Evolutionary conservation across 148 eudicot species (phyloP).

Genomic region (Rhododendron vialii): DNA sequence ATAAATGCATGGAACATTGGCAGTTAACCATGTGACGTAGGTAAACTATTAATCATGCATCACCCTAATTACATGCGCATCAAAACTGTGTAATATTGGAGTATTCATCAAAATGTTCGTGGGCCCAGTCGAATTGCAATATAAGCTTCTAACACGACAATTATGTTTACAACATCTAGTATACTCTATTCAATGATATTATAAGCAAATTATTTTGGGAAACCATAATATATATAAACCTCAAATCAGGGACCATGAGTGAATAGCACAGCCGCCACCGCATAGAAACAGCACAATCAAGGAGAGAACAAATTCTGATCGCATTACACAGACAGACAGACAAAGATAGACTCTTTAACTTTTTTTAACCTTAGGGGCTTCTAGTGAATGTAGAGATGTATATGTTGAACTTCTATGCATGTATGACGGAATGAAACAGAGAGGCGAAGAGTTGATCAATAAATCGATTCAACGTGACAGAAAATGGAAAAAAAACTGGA

Average conservation of each 20-base stretch:
- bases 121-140: background rate
- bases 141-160: background rate
- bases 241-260: background rate
- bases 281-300: background rate
- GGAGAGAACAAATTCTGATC: background rate
- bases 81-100: background rate
- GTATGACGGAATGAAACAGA: background rate
- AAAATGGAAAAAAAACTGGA: background rate
- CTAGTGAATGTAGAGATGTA: background rate
- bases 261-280: background rate
- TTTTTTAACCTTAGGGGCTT: background rate
- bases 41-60: background rate
- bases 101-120: background rate
- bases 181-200: background rate
- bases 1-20: background rate
- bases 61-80: background rate
- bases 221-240: background rate
- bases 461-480: background rate
- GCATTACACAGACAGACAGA: background rate
- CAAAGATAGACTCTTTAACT: background rate
- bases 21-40: background rate
- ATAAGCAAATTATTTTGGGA: background rate
- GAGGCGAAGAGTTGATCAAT: background rate
- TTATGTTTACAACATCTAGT: background rate
- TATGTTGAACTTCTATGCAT: background rate